Evolutionary conservation across 139 green algal species (phyloP).

Genomic region (Yamagishiella unicocca): DNA sequence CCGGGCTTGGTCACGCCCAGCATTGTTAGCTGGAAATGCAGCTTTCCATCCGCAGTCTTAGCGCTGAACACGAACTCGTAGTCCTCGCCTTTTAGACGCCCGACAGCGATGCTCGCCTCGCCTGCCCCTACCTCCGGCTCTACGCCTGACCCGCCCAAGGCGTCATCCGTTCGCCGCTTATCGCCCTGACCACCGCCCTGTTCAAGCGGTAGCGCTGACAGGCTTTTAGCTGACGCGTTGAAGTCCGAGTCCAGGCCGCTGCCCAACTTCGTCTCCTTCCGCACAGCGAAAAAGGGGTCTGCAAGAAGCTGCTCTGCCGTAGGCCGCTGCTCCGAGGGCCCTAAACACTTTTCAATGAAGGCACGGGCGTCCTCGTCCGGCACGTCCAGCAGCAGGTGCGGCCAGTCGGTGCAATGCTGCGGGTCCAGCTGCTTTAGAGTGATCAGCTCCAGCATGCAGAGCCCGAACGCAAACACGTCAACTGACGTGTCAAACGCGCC

Average conservation of each 20-base stretch:
- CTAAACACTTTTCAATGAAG: conserved; percentile 91
- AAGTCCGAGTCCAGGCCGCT: neutral
- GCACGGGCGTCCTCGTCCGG: conserved; percentile 75
- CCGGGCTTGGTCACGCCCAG: conserved; percentile 79
- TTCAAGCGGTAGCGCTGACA: neutral
- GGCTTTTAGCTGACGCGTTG: conserved; percentile 32
- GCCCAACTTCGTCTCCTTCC: conserved; percentile 26
- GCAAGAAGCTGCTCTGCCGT: conserved; percentile 87
- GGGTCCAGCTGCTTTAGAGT: conserved; percentile 86
- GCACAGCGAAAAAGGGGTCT: conserved; percentile 80
- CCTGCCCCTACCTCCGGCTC: conserved; percentile 1
- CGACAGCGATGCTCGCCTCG: conserved; percentile 67
- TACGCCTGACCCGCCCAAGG: neutral
- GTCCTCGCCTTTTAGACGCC: conserved; percentile 90
- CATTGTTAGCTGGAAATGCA: conserved; percentile 92
- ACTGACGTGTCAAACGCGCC: conserved; percentile 59
- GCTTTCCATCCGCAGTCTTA: conserved; percentile 83
- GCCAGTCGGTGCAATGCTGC: conserved; percentile 62
- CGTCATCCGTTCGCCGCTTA: conserved; percentile 30
- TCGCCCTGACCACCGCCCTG: neutral
- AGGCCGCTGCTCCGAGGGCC: conserved; percentile 67
- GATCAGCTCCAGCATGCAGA: conserved; percentile 97
- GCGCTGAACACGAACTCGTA: conserved; percentile 91
- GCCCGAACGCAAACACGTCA: conserved; percentile 98
- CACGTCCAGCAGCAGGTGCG: conserved; percentile 68